These are phyloP conservation scores for Curvularia eragrostidis DNA, from an alignment of 2,329 filamentous ascomycete species.

Conservation along the genomic window DNA sequence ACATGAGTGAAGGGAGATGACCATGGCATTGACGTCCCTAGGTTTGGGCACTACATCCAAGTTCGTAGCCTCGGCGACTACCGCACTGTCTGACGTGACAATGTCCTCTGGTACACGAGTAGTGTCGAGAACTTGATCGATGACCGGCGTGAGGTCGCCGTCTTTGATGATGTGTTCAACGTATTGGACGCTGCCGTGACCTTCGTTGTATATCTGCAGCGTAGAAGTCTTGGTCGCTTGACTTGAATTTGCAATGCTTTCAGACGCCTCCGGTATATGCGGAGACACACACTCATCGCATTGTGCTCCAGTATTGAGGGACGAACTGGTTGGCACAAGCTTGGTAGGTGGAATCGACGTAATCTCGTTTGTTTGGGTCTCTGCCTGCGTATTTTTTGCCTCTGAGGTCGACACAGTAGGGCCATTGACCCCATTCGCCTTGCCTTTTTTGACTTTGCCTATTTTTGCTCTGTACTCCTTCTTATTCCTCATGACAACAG, in stretches of 20 bases:
- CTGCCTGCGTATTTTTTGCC: neutral
- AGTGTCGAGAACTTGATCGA: conserved; percentile 65
- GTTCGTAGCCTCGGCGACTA: conserved; percentile 33
- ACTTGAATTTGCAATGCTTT: neutral
- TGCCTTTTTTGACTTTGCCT: conserved; percentile 51
- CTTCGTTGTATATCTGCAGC: conserved; percentile 59
- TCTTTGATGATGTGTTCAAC: conserved; percentile 76
- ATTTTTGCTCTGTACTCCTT: conserved; percentile 70
- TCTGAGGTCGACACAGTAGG: neutral
- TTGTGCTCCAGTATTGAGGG: neutral
- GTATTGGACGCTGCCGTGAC: conserved; percentile 76
- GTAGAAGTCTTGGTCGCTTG: conserved; percentile 38
- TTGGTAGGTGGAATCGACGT: neutral
- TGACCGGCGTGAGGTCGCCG: conserved; percentile 72
- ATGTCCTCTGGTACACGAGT: conserved; percentile 36
- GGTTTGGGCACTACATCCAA: conserved; percentile 40
- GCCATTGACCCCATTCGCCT: conserved; percentile 38
- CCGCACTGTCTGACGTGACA: conserved; percentile 30
- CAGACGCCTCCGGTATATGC: neutral
- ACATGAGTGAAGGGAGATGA: conserved; percentile 95
- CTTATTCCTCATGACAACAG: conserved; percentile 79
- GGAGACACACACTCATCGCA: conserved; percentile 19
- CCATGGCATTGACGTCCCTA: conserved; percentile 67
- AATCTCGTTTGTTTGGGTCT: neutral
- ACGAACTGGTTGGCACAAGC: conserved; percentile 10